These are phyloP conservation scores for Xylaria sp. DNA, from an alignment of 2,329 filamentous ascomycete species.

Conservation along the genomic window DNA sequence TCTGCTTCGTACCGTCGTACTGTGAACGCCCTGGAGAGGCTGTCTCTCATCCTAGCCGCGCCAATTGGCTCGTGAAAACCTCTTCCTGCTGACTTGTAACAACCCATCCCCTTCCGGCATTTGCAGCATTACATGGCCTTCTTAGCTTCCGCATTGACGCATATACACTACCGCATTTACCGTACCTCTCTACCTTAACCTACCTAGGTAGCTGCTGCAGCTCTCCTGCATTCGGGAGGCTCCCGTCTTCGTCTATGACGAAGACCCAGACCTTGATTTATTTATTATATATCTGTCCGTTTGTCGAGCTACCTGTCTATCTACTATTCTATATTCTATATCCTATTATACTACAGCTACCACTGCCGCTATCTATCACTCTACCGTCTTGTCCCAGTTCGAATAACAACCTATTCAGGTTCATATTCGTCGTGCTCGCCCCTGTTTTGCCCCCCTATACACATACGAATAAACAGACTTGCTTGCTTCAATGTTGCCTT, in stretches of 20 bases:
- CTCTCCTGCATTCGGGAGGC: constrained; percentile 26
- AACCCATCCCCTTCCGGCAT: constrained; percentile 16
- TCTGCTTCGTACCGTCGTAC: constrained; percentile 16
- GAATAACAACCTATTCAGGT: background rate
- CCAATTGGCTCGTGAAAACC: constrained; percentile 31
- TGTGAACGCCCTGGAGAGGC: constrained; percentile 12
- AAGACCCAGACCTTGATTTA: background rate
- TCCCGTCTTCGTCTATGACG: constrained; percentile 14
- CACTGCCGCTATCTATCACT: background rate
- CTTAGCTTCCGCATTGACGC: constrained; percentile 20
- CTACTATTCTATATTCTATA: background rate
- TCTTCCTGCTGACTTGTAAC: constrained; percentile 12
- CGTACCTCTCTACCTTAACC: background rate
- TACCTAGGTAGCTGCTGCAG: constrained; percentile 16
- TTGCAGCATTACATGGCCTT: constrained; percentile 28
- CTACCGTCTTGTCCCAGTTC: background rate
- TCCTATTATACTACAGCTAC: background rate
- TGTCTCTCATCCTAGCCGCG: constrained; percentile 8
- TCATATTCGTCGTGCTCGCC: constrained; percentile 6
- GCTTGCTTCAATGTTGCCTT: constrained; percentile 30
- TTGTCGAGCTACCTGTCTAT: background rate
- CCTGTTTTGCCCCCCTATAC: background rate
- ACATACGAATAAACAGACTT: background rate
- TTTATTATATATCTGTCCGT: constrained; percentile 2
- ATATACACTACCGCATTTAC: constrained; percentile 18